Evolutionary conservation across 2,329 filamentous ascomycete species (phyloP).

Genomic region (Lachnellula suecica): DNA sequence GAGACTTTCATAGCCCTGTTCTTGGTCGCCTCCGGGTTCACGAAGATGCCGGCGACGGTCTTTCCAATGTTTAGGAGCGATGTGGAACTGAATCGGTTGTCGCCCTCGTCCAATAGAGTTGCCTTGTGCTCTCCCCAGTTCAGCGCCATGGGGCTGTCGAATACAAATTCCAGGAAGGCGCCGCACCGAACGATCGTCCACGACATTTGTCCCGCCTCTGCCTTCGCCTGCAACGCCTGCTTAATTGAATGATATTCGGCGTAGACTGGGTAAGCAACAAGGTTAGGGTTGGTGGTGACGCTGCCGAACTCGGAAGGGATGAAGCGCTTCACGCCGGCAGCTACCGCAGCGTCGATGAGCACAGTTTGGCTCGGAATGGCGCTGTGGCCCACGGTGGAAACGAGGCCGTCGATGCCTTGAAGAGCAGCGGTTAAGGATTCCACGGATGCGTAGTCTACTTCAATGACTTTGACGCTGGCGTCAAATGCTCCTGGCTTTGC

Average conservation of each 20-base stretch:
- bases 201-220: constrained; percentile 37
- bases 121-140: constrained; percentile 39
- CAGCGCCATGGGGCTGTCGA: constrained; percentile 40
- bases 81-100: constrained; percentile 31
- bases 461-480: constrained; percentile 39
- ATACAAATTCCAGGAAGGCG: constrained; percentile 57
- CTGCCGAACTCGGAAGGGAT: constrained; percentile 56
- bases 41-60: constrained; percentile 34
- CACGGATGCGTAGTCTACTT: constrained; percentile 39
- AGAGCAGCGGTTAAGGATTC: constrained; percentile 39
- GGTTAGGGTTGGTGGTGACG: constrained; percentile 24
- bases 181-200: constrained; percentile 56
- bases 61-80: constrained; percentile 34
- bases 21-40: constrained; percentile 31
- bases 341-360: constrained; percentile 57
- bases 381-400: constrained; percentile 17
- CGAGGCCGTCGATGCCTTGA: constrained; percentile 22
- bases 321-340: constrained; percentile 59
- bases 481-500: constrained; percentile 16
- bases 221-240: constrained; percentile 19
- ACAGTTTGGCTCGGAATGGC: constrained; percentile 25
- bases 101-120: constrained; percentile 49
- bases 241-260: constrained; percentile 11
- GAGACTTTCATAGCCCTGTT: constrained; percentile 17
- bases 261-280: constrained; percentile 15